Evolutionary conservation across 2,329 filamentous ascomycete genomes (phyloP).

Genomic region (Nemania abortiva): DNA sequence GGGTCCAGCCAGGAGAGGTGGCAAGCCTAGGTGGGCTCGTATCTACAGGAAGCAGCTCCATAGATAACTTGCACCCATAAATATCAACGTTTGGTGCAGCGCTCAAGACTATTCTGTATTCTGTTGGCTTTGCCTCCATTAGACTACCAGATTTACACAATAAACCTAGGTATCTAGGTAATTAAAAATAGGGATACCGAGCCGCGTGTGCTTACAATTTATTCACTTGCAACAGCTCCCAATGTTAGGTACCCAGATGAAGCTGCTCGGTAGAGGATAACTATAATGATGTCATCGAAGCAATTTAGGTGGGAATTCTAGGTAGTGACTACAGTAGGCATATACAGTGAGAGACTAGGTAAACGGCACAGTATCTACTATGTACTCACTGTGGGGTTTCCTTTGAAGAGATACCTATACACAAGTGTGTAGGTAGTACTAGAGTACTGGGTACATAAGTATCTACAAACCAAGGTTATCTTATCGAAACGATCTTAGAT

Average conservation of each 20-base stretch:
- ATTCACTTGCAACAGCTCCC: background rate
- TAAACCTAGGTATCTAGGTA: too few species aligned
- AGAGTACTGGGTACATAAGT: too few species aligned
- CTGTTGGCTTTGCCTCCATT: background rate
- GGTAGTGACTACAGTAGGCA: background rate
- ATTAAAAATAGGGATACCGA: too few species aligned
- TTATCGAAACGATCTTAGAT: conserved; percentile 5
- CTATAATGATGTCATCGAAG: background rate
- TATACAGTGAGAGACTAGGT: background rate
- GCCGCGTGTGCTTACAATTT: too few species aligned
- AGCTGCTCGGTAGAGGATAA: background rate
- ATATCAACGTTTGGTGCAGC: background rate
- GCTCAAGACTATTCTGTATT: background rate
- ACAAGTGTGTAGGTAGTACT: too few species aligned
- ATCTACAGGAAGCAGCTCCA: too few species aligned
- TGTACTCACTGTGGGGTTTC: background rate
- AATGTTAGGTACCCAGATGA: background rate
- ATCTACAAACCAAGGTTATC: conserved; percentile 3
- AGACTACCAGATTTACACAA: background rate
- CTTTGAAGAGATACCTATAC: background rate
- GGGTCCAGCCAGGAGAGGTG: too few species aligned
- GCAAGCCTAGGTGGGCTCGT: too few species aligned
- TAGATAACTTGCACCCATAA: background rate
- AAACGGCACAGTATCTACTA: background rate
- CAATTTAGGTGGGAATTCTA: background rate